These are phyloP conservation scores for Pleoardoris graminearum DNA, from an alignment of 2,329 filamentous ascomycete species.

Conservation along the genomic window DNA sequence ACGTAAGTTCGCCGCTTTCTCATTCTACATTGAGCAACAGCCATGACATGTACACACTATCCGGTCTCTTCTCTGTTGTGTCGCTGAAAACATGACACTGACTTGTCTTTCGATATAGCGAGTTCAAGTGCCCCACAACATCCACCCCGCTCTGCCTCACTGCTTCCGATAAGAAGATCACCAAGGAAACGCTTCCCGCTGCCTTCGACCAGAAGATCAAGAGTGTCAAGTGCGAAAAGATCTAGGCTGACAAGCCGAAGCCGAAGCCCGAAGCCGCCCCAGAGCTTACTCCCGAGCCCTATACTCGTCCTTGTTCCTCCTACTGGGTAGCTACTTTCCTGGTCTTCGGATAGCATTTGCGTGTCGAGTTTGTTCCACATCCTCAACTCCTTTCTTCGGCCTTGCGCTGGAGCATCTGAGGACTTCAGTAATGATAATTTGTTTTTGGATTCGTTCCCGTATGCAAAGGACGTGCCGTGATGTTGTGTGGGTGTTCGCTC, in stretches of 20 bases:
- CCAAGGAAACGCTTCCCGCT: conserved; percentile 6
- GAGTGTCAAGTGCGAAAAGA: conserved; percentile 11
- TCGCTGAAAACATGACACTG: neutral
- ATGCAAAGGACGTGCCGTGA: too few relatives aligned
- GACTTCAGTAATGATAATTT: conserved; percentile 4
- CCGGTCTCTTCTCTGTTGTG: neutral
- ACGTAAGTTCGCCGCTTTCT: conserved; percentile 15
- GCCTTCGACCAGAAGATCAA: conserved; percentile 7
- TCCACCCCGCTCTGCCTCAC: conserved; percentile 7
- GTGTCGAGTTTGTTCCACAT: neutral
- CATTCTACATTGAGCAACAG: neutral
- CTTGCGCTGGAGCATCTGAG: neutral
- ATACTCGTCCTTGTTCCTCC: neutral
- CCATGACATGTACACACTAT: neutral
- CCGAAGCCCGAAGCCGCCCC: neutral
- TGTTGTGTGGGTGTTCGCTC: too few relatives aligned
- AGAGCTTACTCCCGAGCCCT: neutral
- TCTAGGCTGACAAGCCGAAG: neutral
- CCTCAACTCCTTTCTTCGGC: neutral
- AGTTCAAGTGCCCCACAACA: conserved; percentile 4
- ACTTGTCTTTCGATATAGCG: neutral
- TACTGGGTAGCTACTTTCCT: neutral
- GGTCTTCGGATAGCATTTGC: too few relatives aligned
- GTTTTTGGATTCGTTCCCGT: neutral
- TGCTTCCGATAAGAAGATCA: conserved; percentile 1